These are phyloP conservation scores for Huntiella moniliformis DNA, from an alignment of 2,329 filamentous ascomycete species.

Conservation along the genomic window DNA sequence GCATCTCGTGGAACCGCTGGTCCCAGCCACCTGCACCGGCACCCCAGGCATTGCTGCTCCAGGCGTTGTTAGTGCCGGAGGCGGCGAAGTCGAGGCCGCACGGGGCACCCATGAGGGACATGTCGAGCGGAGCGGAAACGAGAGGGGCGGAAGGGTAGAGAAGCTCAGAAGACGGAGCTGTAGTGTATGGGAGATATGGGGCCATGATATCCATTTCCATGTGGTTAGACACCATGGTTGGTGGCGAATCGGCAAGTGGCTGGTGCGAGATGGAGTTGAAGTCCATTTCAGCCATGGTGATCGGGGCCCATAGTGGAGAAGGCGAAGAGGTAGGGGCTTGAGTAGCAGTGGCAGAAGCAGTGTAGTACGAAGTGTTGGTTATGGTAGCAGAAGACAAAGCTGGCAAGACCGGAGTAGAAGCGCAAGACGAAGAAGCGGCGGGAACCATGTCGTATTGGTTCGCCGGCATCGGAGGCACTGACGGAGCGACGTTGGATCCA, in stretches of 20 bases:
- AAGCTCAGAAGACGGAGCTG: conserved; percentile 33
- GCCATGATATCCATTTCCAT: conserved; percentile 2
- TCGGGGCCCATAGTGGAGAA: conserved; percentile 17
- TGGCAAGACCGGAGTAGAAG: background rate
- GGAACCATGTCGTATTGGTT: conserved; percentile 28
- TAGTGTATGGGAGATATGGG: conserved; percentile 39
- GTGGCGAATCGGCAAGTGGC: conserved; percentile 26
- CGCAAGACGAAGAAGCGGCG: conserved; percentile 1
- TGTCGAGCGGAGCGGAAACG: conserved; percentile 53
- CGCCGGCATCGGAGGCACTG: conserved; percentile 20
- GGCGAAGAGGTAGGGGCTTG: background rate
- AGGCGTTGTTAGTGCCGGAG: background rate
- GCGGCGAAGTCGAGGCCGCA: conserved; percentile 42
- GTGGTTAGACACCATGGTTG: too few relatives aligned
- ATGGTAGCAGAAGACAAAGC: conserved; percentile 1
- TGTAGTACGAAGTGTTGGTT: conserved; percentile 1
- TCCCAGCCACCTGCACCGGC: conserved; percentile 44
- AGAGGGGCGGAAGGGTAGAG: conserved; percentile 69
- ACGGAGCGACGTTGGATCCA: conserved; percentile 58
- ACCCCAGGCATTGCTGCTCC: too few relatives aligned
- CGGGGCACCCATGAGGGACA: conserved; percentile 63
- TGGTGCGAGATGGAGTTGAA: conserved; percentile 46
- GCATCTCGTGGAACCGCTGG: conserved; percentile 54
- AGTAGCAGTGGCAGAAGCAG: conserved; percentile 1
- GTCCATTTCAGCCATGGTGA: conserved; percentile 49